A percentile compares a stretch with the other conserved stretches of the same genome.
phyloP scores from a whole-genome alignment of 805 yeast genomes.

The Kuraishia hungarica region DNA sequence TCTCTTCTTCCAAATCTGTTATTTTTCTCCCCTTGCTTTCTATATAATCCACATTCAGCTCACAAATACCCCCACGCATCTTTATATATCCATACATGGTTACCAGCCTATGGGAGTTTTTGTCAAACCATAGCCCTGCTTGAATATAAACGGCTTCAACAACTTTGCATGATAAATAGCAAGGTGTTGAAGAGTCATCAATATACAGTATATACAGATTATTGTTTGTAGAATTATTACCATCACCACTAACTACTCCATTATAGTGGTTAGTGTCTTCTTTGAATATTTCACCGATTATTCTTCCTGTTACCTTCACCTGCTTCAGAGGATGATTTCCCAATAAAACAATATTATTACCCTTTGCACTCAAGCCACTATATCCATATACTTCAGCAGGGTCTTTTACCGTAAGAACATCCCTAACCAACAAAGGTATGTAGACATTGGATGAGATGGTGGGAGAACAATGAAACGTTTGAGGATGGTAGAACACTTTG shows the following conservation, averaged over 20 bases:
- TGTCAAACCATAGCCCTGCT: neutral
- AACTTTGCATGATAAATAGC: neutral
- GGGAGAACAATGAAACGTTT: conserved; percentile 23
- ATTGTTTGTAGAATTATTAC: neutral
- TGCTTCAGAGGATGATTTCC: conserved; percentile 33
- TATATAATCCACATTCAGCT: neutral
- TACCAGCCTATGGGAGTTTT: neutral
- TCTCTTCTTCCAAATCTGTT: neutral
- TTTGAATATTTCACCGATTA: conserved; percentile 8
- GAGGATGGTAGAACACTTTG: conserved; percentile 24
- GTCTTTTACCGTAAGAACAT: conserved; percentile 14
- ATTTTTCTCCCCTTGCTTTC: neutral
- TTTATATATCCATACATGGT: neutral
- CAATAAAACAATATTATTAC: conserved; percentile 19
- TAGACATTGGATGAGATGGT: conserved; percentile 12
- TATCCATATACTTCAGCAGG: conserved; percentile 17
- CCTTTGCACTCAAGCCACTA: conserved; percentile 11
- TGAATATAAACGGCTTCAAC: neutral
- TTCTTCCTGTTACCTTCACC: conserved; percentile 26
- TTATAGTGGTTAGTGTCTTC: neutral
- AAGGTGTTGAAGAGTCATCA: neutral
- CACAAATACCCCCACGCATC: neutral
- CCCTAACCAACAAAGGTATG: conserved; percentile 23
- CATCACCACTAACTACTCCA: too few species aligned
- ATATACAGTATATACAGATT: neutral